Evolutionary conservation across 2,329 filamentous ascomycete species (phyloP), one percentile per base, ranked within the genome.

Genomic region (Epichloe sylvatica): DNA sequence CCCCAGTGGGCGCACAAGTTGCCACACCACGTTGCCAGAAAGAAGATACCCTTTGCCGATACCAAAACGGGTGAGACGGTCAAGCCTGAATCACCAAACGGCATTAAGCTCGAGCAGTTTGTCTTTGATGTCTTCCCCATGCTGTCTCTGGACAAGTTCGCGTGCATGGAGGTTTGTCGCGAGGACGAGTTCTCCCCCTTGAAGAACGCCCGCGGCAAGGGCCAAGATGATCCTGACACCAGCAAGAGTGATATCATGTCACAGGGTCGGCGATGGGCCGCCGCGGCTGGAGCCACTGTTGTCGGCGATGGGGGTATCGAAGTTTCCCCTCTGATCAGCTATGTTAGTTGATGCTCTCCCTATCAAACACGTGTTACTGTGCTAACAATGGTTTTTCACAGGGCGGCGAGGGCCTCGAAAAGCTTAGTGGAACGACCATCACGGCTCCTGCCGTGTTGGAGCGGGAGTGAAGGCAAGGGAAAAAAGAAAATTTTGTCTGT

Each of bases 111-210:
- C 38, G 92, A 98, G 76, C 92, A 97, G 70, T 98, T 97, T 61
- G 90, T 98, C 53, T 98, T 98, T 64, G 92, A 98, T 65, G 92
- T 94, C 63, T 98, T 98, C 76, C 90, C 91, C 53, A 78, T 91
- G 74, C 74, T 94, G 47, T 72, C 83, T 17, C 80, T 98, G 55
- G 77, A 83, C 57, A 89, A 94, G 70, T 98, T 98, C 63, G 92
- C 90, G 23, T 94, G 83, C 68, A 84, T 97, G 71, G 92, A 98
- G 70, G 92, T 98, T 47, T 87, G 83, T 67, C 87, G 92, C 53
- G 90, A 96, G 72, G 92, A 98, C 59, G 92, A 98, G 70, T 98
- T 98, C 73, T 96, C 89, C 30, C 92, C 92, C 92, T 4, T 98
- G 57, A 98, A 98, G 81, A 98, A 98, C 63, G 78, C 75, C 35